These are phyloP conservation scores for Pseudocercospora crystallina DNA, from an alignment of 2,329 filamentous ascomycete species.

Conservation along the genomic window DNA sequence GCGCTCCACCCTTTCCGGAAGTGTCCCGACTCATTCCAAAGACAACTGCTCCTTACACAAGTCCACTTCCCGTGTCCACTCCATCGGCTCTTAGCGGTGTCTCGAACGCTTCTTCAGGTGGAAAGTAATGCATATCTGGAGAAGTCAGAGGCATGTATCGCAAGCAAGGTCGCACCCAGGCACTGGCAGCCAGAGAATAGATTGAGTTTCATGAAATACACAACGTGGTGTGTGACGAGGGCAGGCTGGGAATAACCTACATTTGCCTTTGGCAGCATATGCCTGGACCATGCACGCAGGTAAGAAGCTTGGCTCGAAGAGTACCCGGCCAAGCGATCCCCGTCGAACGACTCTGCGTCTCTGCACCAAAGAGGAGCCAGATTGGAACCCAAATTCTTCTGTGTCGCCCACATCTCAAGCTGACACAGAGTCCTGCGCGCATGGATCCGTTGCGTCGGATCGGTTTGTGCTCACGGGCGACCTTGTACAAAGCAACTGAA, in stretches of 20 bases:
- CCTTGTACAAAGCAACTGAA: constrained; percentile 6
- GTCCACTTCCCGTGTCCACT: too few species aligned
- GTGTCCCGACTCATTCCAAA: constrained; percentile 2
- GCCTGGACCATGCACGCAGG: too few species aligned
- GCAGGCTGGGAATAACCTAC: too few species aligned
- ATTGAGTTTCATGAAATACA: constrained; percentile 16
- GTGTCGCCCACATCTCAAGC: constrained; percentile 10
- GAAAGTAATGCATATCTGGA: too few species aligned
- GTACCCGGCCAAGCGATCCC: too few species aligned
- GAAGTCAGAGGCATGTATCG: too few species aligned
- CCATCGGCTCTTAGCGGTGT: too few species aligned
- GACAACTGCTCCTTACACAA: neutral
- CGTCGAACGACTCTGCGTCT: neutral
- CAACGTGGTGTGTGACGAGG: neutral
- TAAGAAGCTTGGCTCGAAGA: constrained; percentile 2
- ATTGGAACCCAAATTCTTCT: neutral
- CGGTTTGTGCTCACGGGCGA: neutral
- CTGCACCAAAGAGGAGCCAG: constrained; percentile 1
- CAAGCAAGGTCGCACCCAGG: too few species aligned
- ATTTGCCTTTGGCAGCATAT: too few species aligned
- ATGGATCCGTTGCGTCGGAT: constrained; percentile 14
- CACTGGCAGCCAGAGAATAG: neutral
- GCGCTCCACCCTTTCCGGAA: constrained; percentile 1
- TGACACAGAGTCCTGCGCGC: constrained; percentile 7
- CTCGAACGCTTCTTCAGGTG: too few species aligned